Conservation (phyloP, 2,329 filamentous ascomycete genomes). For the Epichloe sibirici region DNA sequence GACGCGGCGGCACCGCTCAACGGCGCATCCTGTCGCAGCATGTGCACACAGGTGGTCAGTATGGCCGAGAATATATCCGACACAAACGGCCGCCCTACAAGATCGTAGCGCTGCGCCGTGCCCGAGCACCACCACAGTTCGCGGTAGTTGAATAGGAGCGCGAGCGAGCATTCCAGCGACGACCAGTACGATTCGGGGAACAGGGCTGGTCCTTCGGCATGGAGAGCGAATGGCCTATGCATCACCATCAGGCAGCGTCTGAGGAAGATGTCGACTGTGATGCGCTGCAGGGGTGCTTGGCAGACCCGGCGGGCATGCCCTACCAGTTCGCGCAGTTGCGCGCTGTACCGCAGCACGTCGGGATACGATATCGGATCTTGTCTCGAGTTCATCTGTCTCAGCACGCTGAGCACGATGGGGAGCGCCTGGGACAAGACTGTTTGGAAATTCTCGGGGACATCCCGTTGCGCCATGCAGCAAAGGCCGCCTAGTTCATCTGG, state of each 20-base stretch:
- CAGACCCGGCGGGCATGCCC: constrained; percentile 18
- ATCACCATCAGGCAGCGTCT: constrained; percentile 24
- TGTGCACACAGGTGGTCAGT: constrained; percentile 21
- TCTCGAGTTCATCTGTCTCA: constrained; percentile 21
- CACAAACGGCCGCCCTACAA: constrained; percentile 22
- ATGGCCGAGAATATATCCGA: constrained; percentile 25
- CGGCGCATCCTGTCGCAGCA: constrained; percentile 22
- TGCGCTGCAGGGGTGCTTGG: constrained; percentile 18
- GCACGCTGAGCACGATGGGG: constrained; percentile 18
- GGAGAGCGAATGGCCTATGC: constrained; percentile 23
- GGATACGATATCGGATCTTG: constrained; percentile 19
- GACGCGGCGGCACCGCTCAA: constrained; percentile 15
- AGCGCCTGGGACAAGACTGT: constrained; percentile 20
- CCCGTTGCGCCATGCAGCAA: constrained; percentile 14
- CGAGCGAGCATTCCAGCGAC: constrained; percentile 24
- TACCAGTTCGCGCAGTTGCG: constrained; percentile 21
- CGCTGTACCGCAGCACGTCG: constrained; percentile 21
- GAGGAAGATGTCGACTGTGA: constrained; percentile 23
- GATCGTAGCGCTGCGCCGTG: constrained; percentile 14
- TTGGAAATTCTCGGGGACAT: constrained; percentile 18
- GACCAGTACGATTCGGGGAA: constrained; percentile 25
- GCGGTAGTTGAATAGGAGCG: constrained; percentile 23
- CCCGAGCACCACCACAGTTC: constrained; percentile 20
- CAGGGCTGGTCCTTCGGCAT: constrained; percentile 18
- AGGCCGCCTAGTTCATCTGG: constrained; percentile 19